Evolutionary conservation across 2,329 filamentous ascomycete species (phyloP), one percentile per base, ranked within the genome.

Genomic region (Curvularia eragrostidis): DNA sequence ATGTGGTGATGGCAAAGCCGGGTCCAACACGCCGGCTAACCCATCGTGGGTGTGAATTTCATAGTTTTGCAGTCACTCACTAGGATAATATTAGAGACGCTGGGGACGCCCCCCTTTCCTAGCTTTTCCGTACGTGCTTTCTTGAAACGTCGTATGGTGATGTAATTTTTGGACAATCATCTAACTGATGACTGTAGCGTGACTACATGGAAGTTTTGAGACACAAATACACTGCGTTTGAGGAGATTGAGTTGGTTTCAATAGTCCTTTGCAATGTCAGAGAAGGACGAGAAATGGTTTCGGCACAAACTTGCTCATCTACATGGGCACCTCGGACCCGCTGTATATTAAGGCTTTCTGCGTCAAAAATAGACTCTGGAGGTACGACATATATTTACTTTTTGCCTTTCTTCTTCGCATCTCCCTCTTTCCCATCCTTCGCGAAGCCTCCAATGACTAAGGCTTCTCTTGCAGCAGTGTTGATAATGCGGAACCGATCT

Each of bases 401-500:
- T 62, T 72, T 76, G n/a, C 68, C 66, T 32, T 73, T 74, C 60
- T 74, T 70, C 60, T 71, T 70, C 18, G 52, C 57, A 36, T 69
- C 66, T 6, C 63, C 64, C 10, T 74, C 74, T 63, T 56, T 74
- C 12, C 81, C 79, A 38, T 88, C 87, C 55, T 80, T 82, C 9
- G 86, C 87, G 66, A 91, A 86, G 0, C 90, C 91, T 0, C 90
- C 92, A 71, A 86, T 86, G 9, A 97, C 85, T 63, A 98, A 83
- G 0, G 90, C 91, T 78, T 97, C 93, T 70, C 93, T 85, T 7
- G 93, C 93, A 8, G 88, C 91, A 54, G 86, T 84, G 74, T 97
- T 97, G 73, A 99, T 98, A 53, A 97, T 82, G 12, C 92, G 87
- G 74, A 99, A 99, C 63, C 95, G 83, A 75, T 93, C 89, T 48